A percentile compares a stretch with the other conserved stretches of the same genome.
Evolutionary conservation across 2,329 filamentous ascomycete genomes (phyloP).

Genomic region (Lecanicillium sp.): DNA sequence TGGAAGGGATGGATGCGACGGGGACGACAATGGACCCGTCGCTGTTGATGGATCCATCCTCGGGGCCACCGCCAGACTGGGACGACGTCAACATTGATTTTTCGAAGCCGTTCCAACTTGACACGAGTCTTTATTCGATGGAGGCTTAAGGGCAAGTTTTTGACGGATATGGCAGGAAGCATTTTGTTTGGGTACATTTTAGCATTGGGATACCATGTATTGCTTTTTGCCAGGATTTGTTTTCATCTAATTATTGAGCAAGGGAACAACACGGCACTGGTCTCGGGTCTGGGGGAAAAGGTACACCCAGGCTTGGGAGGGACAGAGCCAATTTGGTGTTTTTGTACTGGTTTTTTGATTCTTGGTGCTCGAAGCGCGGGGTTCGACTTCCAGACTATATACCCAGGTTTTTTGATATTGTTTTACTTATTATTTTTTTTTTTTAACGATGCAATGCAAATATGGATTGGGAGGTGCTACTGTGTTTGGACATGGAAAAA

Average conservation of each 20-base stretch:
- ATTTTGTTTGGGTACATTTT: too few relatives aligned
- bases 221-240: too few relatives aligned
- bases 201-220: too few relatives aligned
- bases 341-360: conserved; percentile 1
- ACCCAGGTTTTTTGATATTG: conserved; percentile 7
- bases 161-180: conserved; percentile 3
- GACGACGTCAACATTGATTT: conserved; percentile 44
- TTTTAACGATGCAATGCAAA: neutral
- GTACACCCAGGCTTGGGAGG: too few relatives aligned
- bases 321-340: too few relatives aligned
- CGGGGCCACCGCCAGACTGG: conserved; percentile 28
- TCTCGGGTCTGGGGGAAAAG: too few relatives aligned
- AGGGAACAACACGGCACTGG: too few relatives aligned
- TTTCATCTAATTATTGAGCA: too few relatives aligned
- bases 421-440: too few relatives aligned
- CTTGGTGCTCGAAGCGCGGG: too few relatives aligned
- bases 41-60: conserved; percentile 17
- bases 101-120: conserved; percentile 44
- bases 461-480: neutral
- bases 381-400: conserved; percentile 7
- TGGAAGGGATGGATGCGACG: conserved; percentile 16
- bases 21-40: conserved; percentile 18
- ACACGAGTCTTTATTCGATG: conserved; percentile 31
- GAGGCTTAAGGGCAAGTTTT: conserved; percentile 18
- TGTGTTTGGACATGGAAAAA: too few relatives aligned